Evolutionary conservation across 768 basidiomycete species (phyloP), one percentile per base, ranked within the genome.

Genomic region (Candolleomyces eurysporus): DNA sequence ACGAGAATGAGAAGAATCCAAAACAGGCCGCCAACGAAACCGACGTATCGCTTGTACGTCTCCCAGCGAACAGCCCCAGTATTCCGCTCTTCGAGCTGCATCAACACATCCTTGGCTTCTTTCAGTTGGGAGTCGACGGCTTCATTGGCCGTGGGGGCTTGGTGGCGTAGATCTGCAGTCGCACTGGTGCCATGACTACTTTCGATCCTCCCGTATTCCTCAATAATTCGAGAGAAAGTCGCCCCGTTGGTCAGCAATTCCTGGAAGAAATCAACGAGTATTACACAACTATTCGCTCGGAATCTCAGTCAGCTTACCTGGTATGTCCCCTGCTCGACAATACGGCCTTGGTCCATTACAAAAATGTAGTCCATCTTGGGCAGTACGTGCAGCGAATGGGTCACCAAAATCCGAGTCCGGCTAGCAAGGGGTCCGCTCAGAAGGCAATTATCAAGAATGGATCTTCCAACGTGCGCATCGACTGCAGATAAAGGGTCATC

Each of bases 401-500:
- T 87, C 26, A 85, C 84, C n/a, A 87, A 74, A 10, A 87, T 73
- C 10, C 85, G 72, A 0, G 86, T 86, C 48, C 80, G 75, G 48
- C 72, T 65, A 0, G 77, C 73, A 14, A 84, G 68, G 4, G 83
- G 82, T 0, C 83, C 79, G 13, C 66, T 68, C 26, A 80, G 68
- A 4, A 88, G 68, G 63, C 85, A 86, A 42, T 84, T 71, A 19
- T 87, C 80, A 10, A 88, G 30, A 48, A 88, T 79, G 40, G 78
- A 76, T 63, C 84, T 82, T 6, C 85, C 84, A 6, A 90, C 89
- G 64, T 87, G 82, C 0, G 88, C 83, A 65, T 91, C 89, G 8
- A 90, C 84, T 1, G 89, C 88, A 39, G 84, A 84, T 43, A 91
- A 80, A 7, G 90, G 86, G 67, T 92, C 90, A 67, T 92, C 89